Evolutionary conservation across 441 rosid species (phyloP).

Genomic region (Flueggea neowawraea): DNA sequence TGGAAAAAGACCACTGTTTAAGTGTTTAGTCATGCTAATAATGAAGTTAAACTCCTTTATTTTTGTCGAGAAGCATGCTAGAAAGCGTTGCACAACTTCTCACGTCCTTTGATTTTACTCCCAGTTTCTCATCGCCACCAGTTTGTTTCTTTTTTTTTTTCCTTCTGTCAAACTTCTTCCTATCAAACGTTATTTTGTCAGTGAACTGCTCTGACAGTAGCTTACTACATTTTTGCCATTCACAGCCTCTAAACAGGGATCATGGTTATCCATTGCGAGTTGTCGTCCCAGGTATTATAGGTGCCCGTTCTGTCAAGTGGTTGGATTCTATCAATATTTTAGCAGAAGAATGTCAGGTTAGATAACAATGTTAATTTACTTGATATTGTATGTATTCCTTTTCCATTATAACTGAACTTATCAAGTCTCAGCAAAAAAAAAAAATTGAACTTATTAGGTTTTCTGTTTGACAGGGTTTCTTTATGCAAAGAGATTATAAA

Average conservation of each 20-base stretch:
- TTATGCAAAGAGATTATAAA: slow-evolving; percentile 98
- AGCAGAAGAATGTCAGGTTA: slow-evolving; percentile 91
- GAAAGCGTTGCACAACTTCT: not conserved
- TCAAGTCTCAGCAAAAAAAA: no score
- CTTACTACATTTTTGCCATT: slow-evolving; percentile 2
- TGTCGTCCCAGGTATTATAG: slow-evolving; percentile 96
- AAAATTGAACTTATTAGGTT: not conserved
- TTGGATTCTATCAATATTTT: slow-evolving; percentile 75
- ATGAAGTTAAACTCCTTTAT: not conserved
- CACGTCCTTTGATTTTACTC: not conserved
- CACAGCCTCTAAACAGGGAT: slow-evolving; percentile 85
- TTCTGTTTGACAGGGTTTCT: slow-evolving; percentile 67
- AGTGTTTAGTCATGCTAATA: not conserved
- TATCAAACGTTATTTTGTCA: not conserved
- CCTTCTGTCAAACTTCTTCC: not conserved
- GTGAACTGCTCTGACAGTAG: slow-evolving; percentile 10
- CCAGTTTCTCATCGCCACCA: not conserved
- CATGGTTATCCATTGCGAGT: slow-evolving; percentile 93
- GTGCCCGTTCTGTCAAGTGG: slow-evolving; percentile 99
- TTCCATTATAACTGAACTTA: slow-evolving; percentile 11
- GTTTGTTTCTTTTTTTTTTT: not conserved
- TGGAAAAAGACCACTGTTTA: not conserved
- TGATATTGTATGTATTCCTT: not conserved
- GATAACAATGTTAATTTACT: slow-evolving; percentile 1
- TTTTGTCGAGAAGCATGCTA: not conserved